These are phyloP conservation scores for Rugonectria rugulosa DNA, from an alignment of 2,329 filamentous ascomycete species.

Conservation along the genomic window DNA sequence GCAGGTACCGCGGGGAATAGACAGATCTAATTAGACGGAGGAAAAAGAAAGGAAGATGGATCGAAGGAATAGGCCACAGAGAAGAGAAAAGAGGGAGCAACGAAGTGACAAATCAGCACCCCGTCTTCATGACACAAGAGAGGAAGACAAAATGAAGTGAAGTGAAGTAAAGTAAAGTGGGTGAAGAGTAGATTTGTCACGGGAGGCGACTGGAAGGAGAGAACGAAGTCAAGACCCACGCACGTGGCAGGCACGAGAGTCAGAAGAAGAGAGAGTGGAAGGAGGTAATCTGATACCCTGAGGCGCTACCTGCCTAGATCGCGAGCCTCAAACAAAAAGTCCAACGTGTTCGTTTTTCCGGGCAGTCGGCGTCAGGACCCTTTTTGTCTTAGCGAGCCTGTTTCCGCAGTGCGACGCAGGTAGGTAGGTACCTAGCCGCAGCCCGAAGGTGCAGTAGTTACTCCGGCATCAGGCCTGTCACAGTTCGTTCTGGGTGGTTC, in stretches of 20 bases:
- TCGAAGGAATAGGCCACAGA: conserved; percentile 14
- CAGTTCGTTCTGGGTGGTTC: background rate
- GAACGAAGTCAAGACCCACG: conserved; percentile 36
- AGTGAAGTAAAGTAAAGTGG: background rate
- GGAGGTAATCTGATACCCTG: conserved; percentile 18
- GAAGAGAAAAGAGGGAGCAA: conserved; percentile 25
- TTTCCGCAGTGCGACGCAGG: background rate
- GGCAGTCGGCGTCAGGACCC: conserved; percentile 18
- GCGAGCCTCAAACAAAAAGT: conserved; percentile 34
- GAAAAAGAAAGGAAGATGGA: conserved; percentile 15
- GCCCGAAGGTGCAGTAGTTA: too few relatives aligned
- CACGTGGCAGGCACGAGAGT: conserved; percentile 45
- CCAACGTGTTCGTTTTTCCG: conserved; percentile 43
- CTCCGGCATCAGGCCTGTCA: too few relatives aligned
- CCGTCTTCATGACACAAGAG: conserved; percentile 37
- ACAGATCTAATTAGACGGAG: background rate
- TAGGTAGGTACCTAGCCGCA: background rate
- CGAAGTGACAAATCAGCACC: conserved; percentile 30
- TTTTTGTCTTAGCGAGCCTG: conserved; percentile 10
- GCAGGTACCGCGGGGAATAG: conserved; percentile 18
- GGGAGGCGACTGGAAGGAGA: conserved; percentile 37
- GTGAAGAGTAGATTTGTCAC: conserved; percentile 41
- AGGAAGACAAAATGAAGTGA: background rate
- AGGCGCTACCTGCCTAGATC: conserved; percentile 19
- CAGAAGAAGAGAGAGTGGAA: conserved; percentile 27